Base-by-base conservation (phyloP, 208 protist species). In the Acanthamoeba healyi region DNA sequence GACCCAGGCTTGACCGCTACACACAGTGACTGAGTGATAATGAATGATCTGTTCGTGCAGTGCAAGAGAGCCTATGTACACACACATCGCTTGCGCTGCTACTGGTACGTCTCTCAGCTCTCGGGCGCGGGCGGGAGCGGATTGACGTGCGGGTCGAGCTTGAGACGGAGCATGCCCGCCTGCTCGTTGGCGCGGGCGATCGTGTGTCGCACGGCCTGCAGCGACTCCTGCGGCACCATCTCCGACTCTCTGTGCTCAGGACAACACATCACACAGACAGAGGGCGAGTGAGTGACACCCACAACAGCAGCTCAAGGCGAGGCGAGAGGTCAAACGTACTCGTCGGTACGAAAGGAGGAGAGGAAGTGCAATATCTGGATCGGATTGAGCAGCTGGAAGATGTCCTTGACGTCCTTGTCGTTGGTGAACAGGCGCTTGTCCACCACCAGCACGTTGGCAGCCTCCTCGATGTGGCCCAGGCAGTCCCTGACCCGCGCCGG, bases 351-450 rank as follows among this genome's bases (percentile, higher is more conserved):
- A 42, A 88, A 88, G 32, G 81, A 15, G 9, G 81, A 88, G 81
- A 88, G 81, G 40, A 88, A 88, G n/a, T 88, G 81, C 10, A 88
- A 42, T 7, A 88, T 54, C 81, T 88, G 81, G 40, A 88, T 42
- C n/a, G 81, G 54, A 36, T 88, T 88, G 81, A 88, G 81, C 15
- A 65, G 36, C 44, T 88, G 81, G 81, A 88, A 88, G 81, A 88
- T 56, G 44, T 88, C 81, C 81, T 65, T 88, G 26, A 88, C 46
- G 81, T 88, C 81, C 54, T 88, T 65, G 9, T 88, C 81, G 44
- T 58, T 51, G 19, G 44, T 40, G 81, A 88, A 88, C 14, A 88
- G 54, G 14, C 32, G 19, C 54, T 88, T 88, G 81, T 88, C 81
- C 24, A 88, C 54, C 6, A 88, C 46, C 36, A 88, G 46, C 44